phyloP scores from a whole-genome alignment of 1,284 basidiomycete species.

The Apiotrichum veenhuisii region DNA sequence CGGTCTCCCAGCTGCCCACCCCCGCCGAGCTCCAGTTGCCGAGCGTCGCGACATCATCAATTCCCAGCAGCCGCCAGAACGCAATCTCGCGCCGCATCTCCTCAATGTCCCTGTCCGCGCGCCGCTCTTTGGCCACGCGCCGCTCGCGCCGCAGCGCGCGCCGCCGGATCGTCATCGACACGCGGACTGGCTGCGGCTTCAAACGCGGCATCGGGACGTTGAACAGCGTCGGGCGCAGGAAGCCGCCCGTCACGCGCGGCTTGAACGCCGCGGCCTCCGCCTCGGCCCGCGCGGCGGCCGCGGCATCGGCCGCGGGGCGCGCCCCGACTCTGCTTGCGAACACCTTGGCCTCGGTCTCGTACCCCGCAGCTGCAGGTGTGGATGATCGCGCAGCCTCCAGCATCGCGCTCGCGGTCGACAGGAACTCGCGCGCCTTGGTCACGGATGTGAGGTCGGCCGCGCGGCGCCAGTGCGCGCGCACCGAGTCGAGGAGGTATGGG shows the following conservation, averaged over 20 bases:
- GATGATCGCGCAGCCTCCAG: too few relatives aligned
- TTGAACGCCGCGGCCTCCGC: slow-evolving; percentile 45
- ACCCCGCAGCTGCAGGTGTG: too few relatives aligned
- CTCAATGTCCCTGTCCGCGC: slow-evolving; percentile 47
- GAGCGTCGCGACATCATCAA: not conserved
- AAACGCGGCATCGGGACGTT: slow-evolving; percentile 69
- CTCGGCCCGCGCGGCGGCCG: slow-evolving; percentile 35
- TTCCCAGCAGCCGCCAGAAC: slow-evolving; percentile 53
- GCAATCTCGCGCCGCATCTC: slow-evolving; percentile 57
- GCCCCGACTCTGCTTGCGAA: not conserved
- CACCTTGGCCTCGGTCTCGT: too few relatives aligned
- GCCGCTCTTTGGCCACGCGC: slow-evolving; percentile 49
- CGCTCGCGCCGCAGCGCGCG: slow-evolving; percentile 55
- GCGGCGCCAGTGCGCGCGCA: slow-evolving; percentile 27
- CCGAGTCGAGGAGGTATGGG: slow-evolving; percentile 6
- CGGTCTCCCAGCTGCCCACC: slow-evolving; percentile 1
- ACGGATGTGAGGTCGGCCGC: slow-evolving; percentile 18
- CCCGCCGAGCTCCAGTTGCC: slow-evolving; percentile 4
- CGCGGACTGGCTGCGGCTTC: slow-evolving; percentile 65
- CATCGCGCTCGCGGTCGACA: slow-evolving; percentile 6
- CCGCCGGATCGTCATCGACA: slow-evolving; percentile 65
- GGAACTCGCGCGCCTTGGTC: slow-evolving; percentile 14
- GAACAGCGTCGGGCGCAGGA: slow-evolving; percentile 60
- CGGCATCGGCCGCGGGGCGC: not conserved
- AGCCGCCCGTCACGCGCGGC: slow-evolving; percentile 65